A percentile compares a stretch with the other conserved stretches of the same genome.
Conservation (phyloP, 2,329 filamentous ascomycete genomes). For the Bipolaris victoriae region DNA sequence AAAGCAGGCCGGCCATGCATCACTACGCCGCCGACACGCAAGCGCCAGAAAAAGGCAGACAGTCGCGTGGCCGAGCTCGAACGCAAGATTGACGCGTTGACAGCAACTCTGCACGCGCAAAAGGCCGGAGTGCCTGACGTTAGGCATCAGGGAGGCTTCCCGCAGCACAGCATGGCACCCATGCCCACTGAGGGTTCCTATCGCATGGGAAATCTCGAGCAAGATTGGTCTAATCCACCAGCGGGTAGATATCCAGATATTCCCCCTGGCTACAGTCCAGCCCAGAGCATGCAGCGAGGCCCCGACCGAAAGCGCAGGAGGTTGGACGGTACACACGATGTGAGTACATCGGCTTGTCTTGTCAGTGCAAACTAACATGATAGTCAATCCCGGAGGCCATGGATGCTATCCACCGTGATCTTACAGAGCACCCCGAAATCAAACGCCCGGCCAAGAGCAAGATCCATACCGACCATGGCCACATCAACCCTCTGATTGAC, state of each 20-base stretch:
- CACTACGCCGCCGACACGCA: conserved; percentile 71
- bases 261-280: conserved; percentile 41
- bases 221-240: conserved; percentile 37
- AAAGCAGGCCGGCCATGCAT: conserved; percentile 78
- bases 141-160: conserved; percentile 32
- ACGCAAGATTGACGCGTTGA: conserved; percentile 89
- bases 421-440: conserved; percentile 45
- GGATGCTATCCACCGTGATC: conserved; percentile 46
- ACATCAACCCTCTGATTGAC: conserved; percentile 50
- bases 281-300: conserved; percentile 38
- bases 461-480: conserved; percentile 44
- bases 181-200: conserved; percentile 34
- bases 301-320: conserved; percentile 44
- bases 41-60: conserved; percentile 91
- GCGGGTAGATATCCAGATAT: conserved; percentile 32
- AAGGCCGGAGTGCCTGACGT: conserved; percentile 33
- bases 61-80: conserved; percentile 88
- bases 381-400: conserved; percentile 48
- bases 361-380: conserved; percentile 6
- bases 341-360: conserved; percentile 18
- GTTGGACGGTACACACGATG: conserved; percentile 36
- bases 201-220: conserved; percentile 34
- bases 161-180: conserved; percentile 24
- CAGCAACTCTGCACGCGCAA: conserved; percentile 73
- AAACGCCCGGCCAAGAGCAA: conserved; percentile 39